Evolutionary conservation across 345 rosid species (phyloP), one percentile per base, ranked within the genome.

Genomic region (Iberis pinnata): DNA sequence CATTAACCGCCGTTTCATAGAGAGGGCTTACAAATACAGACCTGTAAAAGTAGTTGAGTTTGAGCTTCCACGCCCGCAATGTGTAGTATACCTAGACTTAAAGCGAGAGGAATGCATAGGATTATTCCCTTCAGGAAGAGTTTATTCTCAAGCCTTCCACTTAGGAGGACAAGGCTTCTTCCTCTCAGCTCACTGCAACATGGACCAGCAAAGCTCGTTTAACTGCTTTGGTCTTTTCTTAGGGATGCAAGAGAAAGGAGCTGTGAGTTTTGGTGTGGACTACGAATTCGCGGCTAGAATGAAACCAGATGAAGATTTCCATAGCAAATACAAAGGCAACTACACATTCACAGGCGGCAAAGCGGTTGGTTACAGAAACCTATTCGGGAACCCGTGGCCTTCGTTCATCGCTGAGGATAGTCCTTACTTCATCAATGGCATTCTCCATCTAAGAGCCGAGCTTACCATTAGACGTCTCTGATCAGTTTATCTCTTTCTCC

Each of bases 231-330:
- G 98, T 4, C 70, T 92, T 51, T 92, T 92, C 68, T 47, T 92
- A 18, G 98, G 98, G 37, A 92, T 92, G 98, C 98, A 88, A 61
- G 98, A 92, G 74, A 92, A 92, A 74, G 98, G 98, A 16, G 77
- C 84, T 0, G 88, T 88, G 18, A 78, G 84, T 67, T 88, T 85
- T 12, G 86, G 93, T 3, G 98, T 92, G 31, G 98, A 92, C 73
- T 92, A 92, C 42, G 98, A 84, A 68, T 92, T 88, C 76, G 88
- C 98, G 2, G 89, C 89, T 0, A 79, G 96, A 68, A 64, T 83
- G 7, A 92, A 81, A 74, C 95, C 96, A 2, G 69, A 83, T 0
- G 89, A 83, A 54, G 89, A 85, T 63, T 85, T 82, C 39, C 64
- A 72, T n/a, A 92, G 96, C 72, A 92, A 88, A 67, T 83, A 83